These are phyloP conservation scores for Aspergillus candidus DNA, from an alignment of 2,329 filamentous ascomycete genomes.

Conservation along the genomic window DNA sequence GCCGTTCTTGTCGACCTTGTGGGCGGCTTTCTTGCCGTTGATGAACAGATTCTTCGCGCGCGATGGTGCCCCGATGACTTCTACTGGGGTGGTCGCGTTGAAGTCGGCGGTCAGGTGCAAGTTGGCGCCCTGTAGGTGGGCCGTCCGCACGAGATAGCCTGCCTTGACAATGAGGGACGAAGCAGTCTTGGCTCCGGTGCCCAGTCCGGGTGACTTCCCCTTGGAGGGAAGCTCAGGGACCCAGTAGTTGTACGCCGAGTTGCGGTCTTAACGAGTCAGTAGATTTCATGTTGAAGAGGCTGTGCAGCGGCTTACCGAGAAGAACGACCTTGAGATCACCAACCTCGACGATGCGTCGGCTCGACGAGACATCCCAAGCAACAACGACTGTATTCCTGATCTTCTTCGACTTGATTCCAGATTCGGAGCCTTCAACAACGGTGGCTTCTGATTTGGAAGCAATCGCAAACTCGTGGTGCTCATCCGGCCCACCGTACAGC, in stretches of 20 bases:
- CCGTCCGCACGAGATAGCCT: slow-evolving; percentile 42
- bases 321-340: slow-evolving; percentile 51
- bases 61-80: slow-evolving; percentile 60
- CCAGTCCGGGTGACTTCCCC: slow-evolving; percentile 25
- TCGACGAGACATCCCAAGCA: slow-evolving; percentile 52
- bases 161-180: slow-evolving; percentile 39
- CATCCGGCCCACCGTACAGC: slow-evolving; percentile 35
- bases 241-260: slow-evolving; percentile 43
- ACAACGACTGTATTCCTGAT: slow-evolving; percentile 24
- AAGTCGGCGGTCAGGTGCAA: slow-evolving; percentile 65
- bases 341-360: slow-evolving; percentile 36
- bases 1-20: slow-evolving; percentile 39
- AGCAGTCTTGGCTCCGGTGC: slow-evolving; percentile 23
- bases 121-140: slow-evolving; percentile 49
- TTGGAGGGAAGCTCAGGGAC: slow-evolving; percentile 31
- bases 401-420: slow-evolving; percentile 25
- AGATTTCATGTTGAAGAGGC: not conserved
- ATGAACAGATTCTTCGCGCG: slow-evolving; percentile 53
- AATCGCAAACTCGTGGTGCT: slow-evolving; percentile 40
- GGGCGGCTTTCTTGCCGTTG: slow-evolving; percentile 48
- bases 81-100: slow-evolving; percentile 61
- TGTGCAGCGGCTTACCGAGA: slow-evolving; percentile 33
- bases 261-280: slow-evolving; percentile 42
- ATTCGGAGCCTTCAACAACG: slow-evolving; percentile 29
- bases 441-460: slow-evolving; percentile 21